These are phyloP conservation scores for Chrysanthemum seticuspe DNA, from an alignment of 129 eudicot genomes.

Conservation along the genomic window DNA sequence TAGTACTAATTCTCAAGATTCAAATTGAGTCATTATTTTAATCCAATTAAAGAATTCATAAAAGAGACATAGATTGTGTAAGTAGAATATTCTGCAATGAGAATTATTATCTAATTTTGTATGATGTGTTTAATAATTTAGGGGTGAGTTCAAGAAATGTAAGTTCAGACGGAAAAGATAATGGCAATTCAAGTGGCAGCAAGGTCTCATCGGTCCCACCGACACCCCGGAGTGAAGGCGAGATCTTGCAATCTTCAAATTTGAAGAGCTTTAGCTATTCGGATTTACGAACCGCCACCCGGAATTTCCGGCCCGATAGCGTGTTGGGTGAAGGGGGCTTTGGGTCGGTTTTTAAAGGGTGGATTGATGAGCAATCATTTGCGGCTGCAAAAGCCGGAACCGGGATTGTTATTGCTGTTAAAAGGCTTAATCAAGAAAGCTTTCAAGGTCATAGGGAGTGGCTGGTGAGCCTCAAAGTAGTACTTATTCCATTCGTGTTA, in stretches of 20 bases:
- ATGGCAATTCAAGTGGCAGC: slow-evolving; percentile 45
- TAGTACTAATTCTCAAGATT: slow-evolving; percentile 6
- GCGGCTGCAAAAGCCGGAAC: slow-evolving; percentile 78
- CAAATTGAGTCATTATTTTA: neutral
- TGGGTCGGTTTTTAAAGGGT: slow-evolving; percentile 89
- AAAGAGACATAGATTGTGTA: neutral
- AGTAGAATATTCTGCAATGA: neutral
- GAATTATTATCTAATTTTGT: slow-evolving; percentile 11
- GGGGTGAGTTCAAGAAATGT: slow-evolving; percentile 63
- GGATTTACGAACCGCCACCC: slow-evolving; percentile 68
- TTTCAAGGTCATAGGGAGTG: slow-evolving; percentile 91
- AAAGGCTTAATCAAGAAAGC: slow-evolving; percentile 77
- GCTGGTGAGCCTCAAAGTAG: slow-evolving; percentile 56
- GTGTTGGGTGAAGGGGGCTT: slow-evolving; percentile 94
- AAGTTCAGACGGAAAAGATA: slow-evolving; percentile 38
- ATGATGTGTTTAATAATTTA: slow-evolving; percentile 20
- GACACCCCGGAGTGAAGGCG: slow-evolving; percentile 78
- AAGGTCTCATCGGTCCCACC: slow-evolving; percentile 66
- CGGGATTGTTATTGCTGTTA: slow-evolving; percentile 80
- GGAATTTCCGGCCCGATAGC: slow-evolving; percentile 88
- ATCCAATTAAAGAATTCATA: slow-evolving; percentile 16
- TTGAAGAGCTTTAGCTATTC: slow-evolving; percentile 64
- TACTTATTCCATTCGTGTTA: neutral
- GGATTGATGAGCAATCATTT: slow-evolving; percentile 77
- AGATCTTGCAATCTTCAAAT: slow-evolving; percentile 69